Evolutionary conservation across 345 rosid genomes (phyloP).

Genomic region (Syzygium jambos): DNA sequence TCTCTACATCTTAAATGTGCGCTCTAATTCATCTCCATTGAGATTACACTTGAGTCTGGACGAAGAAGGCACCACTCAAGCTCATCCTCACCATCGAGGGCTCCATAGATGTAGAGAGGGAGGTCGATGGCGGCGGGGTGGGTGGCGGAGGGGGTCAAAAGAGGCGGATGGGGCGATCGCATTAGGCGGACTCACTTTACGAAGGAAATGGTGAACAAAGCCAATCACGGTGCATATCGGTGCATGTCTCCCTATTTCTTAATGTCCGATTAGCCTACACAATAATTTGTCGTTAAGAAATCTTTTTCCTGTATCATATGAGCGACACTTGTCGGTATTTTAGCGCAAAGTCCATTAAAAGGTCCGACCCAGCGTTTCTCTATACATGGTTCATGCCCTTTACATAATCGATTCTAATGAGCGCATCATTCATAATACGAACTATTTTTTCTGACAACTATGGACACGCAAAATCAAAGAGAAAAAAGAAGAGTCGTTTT

Average conservation of each 20-base stretch:
- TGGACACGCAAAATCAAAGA: not conserved
- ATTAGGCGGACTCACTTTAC: no score
- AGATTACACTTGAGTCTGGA: no score
- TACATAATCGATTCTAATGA: not conserved
- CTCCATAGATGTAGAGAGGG: no score
- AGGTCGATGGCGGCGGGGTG: no score
- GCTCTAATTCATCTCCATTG: no score
- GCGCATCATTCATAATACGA: not conserved
- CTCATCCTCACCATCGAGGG: no score
- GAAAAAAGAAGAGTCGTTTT: not conserved
- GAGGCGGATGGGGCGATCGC: no score
- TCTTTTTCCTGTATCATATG: not conserved
- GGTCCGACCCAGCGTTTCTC: not conserved
- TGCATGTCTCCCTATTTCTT: not conserved
- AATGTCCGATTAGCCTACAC: not conserved
- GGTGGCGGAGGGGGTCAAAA: no score
- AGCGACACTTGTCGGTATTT: not conserved
- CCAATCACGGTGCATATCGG: no score
- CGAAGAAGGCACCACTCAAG: no score
- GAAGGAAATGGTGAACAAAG: no score
- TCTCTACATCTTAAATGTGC: no score
- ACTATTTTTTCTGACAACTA: not conserved
- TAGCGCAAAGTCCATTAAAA: not conserved
- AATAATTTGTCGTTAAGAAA: not conserved
- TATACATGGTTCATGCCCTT: not conserved